These are phyloP conservation scores for Hippophae rhamnoides DNA, from an alignment of 306 rosid genomes.

Conservation along the genomic window DNA sequence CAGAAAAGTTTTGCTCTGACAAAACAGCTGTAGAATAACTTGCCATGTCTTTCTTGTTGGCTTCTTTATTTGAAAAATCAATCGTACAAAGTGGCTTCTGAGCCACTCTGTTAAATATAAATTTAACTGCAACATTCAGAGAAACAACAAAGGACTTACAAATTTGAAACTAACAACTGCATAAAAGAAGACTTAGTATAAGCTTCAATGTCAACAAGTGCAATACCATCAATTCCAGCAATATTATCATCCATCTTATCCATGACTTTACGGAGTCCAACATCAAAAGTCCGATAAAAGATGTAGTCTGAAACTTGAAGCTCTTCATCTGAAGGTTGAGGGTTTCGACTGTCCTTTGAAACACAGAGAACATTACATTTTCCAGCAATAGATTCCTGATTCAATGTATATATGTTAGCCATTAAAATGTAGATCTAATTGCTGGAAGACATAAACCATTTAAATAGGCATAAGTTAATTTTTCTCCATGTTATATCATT, in stretches of 20 bases:
- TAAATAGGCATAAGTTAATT: neutral
- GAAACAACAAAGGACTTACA: conserved; percentile 30
- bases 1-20: conserved; percentile 16
- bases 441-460: neutral
- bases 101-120: conserved; percentile 52
- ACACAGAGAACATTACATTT: conserved; percentile 72
- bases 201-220: neutral
- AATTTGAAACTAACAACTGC: conserved; percentile 18
- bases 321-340: conserved; percentile 43
- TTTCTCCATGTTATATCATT: neutral
- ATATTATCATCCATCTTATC: conserved; percentile 43
- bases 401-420: conserved; percentile 5
- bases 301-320: conserved; percentile 57
- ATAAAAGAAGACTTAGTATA: neutral
- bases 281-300: conserved; percentile 74
- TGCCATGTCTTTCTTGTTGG: conserved; percentile 17
- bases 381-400: conserved; percentile 85
- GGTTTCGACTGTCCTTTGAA: conserved; percentile 54
- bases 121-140: conserved; percentile 60
- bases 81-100: conserved; percentile 19
- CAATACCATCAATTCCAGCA: conserved; percentile 56
- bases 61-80: conserved; percentile 34
- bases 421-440: neutral
- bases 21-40: conserved; percentile 26
- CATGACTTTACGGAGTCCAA: conserved; percentile 28